Evolutionary conservation across 176 grass and related monocot genomes (phyloP), one percentile per base, ranked within the genome.

Genomic region (Zizania latifolia): DNA sequence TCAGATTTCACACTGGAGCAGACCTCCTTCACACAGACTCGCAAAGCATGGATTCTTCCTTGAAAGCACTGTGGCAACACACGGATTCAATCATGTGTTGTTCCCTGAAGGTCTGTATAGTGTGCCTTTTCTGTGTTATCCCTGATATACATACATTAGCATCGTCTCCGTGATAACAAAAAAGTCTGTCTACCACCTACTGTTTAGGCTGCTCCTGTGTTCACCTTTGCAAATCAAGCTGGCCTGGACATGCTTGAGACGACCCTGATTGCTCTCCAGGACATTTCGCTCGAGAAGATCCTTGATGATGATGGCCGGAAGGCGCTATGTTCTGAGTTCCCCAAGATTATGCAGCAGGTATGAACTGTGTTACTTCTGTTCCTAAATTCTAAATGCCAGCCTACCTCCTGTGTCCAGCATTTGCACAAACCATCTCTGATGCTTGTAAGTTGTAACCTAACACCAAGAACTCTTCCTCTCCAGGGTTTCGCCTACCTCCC

Each of bases 211-310:
- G 84, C 91, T 37, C 89, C 94, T 4, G 86, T 98, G 69, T 98
- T 98, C 77, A 94, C 81, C 71, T 98, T 98, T 0, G 85, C 95
- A 53, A 98, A 98, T 9, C 95, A 98, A 78, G 86, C 94, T 0
- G 95, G 95, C 2, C 89, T 98, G 0, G 95, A 98, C 86, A 98
- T 98, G 95, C 89, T 98, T 34, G 91, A 98, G 79, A 94, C 95
- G 0, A 98, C 95, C 0, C 41, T 92, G 33, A 84, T 94, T 58
- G 89, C 95, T 81, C 89, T 98, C 36, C 95, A 98, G 73, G 95
- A 98, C 71, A 90, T 98, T 28, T 86, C 86, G 0, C 86, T 98
- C 0, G 95, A 98, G 82, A 92, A 90, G 76, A 87, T 98, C 82
- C 91, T 98, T 1, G 95, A 94, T 0, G 95, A 98, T 1, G 75